A percentile compares a stretch with the other conserved stretches of the same genome.
Evolutionary conservation across 2,329 filamentous ascomycete genomes (phyloP).

Genomic region (Fusarium zealandicum): DNA sequence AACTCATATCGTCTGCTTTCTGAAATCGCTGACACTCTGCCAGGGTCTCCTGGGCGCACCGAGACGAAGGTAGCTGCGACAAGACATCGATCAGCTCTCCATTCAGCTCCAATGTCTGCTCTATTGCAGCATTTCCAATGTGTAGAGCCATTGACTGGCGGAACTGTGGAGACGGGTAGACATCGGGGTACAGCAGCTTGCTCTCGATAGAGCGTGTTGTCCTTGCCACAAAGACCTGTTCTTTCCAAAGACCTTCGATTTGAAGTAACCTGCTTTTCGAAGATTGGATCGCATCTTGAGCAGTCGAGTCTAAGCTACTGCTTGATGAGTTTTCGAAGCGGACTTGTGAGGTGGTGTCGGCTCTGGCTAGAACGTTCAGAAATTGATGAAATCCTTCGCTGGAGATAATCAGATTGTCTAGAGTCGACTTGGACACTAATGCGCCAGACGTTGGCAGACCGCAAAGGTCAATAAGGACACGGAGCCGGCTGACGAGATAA

Average conservation of each 20-base stretch:
- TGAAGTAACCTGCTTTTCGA: conserved; percentile 43
- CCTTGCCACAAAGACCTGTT: conserved; percentile 41
- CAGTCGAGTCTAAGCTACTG: not conserved
- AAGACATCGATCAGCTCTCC: conserved; percentile 31
- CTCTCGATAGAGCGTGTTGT: conserved; percentile 46
- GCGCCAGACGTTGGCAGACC: conserved; percentile 35
- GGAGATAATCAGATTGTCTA: conserved; percentile 42
- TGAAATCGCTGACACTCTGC: conserved; percentile 23
- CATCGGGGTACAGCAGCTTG: conserved; percentile 45
- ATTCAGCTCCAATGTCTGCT: conserved; percentile 34
- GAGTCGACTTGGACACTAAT: conserved; percentile 12
- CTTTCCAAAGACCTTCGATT: conserved; percentile 47
- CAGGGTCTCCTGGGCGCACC: conserved; percentile 7
- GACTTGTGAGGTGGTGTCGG: conserved; percentile 19
- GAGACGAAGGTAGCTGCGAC: conserved; percentile 7
- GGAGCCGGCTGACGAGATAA: conserved; percentile 44
- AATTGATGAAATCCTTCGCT: conserved; percentile 30
- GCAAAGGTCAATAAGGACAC: conserved; percentile 48
- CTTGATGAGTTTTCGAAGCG: not conserved
- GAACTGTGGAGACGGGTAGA: conserved; percentile 39
- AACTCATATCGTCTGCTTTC: not conserved
- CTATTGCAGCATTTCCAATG: conserved; percentile 34
- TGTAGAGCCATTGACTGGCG: conserved; percentile 43
- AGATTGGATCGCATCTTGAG: not conserved
- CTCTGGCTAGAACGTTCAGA: conserved; percentile 31